phyloP scores from a whole-genome alignment of 305 asterid genomes.

The Fraxinus sp. region DNA sequence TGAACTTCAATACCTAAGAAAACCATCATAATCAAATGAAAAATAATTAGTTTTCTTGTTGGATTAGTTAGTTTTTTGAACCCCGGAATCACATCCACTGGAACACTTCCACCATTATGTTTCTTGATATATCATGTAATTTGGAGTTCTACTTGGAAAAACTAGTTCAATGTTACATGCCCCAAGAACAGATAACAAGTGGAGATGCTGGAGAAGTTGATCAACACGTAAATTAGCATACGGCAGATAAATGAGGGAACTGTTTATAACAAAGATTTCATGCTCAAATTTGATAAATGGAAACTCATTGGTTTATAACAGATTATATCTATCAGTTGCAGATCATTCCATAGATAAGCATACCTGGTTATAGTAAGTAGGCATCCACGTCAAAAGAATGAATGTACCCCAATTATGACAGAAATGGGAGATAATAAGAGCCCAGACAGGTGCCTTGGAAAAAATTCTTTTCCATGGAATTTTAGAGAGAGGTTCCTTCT shows the following conservation, averaged over 20 bases:
- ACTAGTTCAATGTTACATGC: background rate
- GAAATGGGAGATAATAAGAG: slow-evolving; percentile 95
- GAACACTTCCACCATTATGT: background rate
- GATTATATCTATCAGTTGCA: slow-evolving; percentile 9
- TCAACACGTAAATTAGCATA: background rate
- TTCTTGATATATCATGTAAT: background rate
- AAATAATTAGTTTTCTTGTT: background rate
- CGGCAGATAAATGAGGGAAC: background rate
- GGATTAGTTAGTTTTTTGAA: background rate
- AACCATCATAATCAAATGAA: background rate
- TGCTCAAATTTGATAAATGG: background rate
- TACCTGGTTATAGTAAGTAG: slow-evolving; percentile 92
- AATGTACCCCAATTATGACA: slow-evolving; percentile 99
- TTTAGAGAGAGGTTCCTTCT: slow-evolving; percentile 65
- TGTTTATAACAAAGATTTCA: background rate
- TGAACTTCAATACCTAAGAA: slow-evolving; percentile 55
- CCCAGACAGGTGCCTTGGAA: slow-evolving; percentile 94
- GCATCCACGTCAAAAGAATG: slow-evolving; percentile 58
- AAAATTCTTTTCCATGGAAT: slow-evolving; percentile 89
- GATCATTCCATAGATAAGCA: slow-evolving; percentile 11
- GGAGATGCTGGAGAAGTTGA: background rate
- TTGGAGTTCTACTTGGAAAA: background rate
- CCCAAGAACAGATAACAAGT: background rate
- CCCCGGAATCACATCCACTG: background rate
- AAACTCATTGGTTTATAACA: slow-evolving; percentile 1